These are phyloP conservation scores for Nothophaeocryptopus gaeumannii DNA, from an alignment of 2,329 filamentous ascomycete genomes.

Conservation along the genomic window DNA sequence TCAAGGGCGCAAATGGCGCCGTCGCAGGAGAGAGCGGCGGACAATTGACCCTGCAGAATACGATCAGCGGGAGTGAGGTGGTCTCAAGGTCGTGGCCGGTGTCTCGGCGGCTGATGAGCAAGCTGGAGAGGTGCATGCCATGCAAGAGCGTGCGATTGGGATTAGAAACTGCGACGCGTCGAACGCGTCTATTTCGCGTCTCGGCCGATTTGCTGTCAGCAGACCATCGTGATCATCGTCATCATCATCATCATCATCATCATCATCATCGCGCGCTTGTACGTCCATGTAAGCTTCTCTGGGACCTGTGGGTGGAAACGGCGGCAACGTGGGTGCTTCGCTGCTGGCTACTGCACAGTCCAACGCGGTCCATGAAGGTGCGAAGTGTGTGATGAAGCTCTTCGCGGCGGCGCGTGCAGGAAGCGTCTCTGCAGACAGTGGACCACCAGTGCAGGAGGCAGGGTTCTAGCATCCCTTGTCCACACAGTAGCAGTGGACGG, in stretches of 20 bases:
- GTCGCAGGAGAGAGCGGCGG: slow-evolving; percentile 1
- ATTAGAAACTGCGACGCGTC: too few relatives aligned
- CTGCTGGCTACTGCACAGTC: not conserved
- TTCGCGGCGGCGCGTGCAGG: not conserved
- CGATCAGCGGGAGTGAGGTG: not conserved
- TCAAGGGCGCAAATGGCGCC: not conserved
- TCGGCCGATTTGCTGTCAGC: too few relatives aligned
- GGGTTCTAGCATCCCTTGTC: not conserved
- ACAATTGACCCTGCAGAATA: not conserved
- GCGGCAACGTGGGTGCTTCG: not conserved
- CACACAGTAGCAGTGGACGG: too few relatives aligned
- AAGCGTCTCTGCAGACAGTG: not conserved
- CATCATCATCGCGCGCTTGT: too few relatives aligned
- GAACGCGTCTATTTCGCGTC: too few relatives aligned
- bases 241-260: too few relatives aligned
- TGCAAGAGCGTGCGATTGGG: too few relatives aligned
- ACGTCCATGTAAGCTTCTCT: not conserved
- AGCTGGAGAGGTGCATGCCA: too few relatives aligned
- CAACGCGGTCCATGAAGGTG: not conserved
- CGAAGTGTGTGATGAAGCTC: not conserved
- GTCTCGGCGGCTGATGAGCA: too few relatives aligned
- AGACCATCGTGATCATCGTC: too few relatives aligned
- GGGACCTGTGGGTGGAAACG: not conserved
- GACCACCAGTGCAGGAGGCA: not conserved
- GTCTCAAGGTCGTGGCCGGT: not conserved